Evolutionary conservation across 2,329 filamentous ascomycete species (phyloP), one percentile per base, ranked within the genome.

Genomic region (Colletotrichum tropicicola): DNA sequence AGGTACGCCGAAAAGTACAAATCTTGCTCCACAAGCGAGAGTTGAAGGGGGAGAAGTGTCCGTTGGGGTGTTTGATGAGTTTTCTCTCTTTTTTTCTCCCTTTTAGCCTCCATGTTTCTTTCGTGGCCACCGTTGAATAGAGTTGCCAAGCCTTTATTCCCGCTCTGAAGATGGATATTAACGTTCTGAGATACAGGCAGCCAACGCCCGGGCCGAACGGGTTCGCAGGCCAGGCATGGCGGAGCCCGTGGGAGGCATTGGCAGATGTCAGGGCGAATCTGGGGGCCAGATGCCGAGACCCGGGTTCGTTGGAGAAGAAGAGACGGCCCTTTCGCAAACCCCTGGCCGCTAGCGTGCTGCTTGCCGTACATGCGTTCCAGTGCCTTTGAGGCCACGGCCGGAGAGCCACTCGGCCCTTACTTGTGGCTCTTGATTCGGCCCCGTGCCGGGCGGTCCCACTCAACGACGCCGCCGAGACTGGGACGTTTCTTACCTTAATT

Each of bases 391-490:
- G 21, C 10, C 28, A 37, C 53, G 45, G 53, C 59, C 28, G 45
- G 47, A 37, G 59, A 43, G 21, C 21, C 32, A 43, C 32, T 61
- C 52, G 52, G 59, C 17, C 32, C 45, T 52, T 19, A n/a, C 17
- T 47, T 47, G 27, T 48, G 39, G 51, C n/a, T 35, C 37, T n/a
- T n/a, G n/a, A 48, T 55, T 55, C 49, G 61, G 61, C 49, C 61
- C 61, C 57, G 57, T 55, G 28, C 43, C 57, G 41, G 44, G 23
- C n/a, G n/a, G 27, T n/a, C 28, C 43, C 61, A 61, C 49, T 41
- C 13, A 23, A 49, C 53, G 52, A 51, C 30, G 15, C 17, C 23
- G 43, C 55, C 60, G 60, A 64, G 55, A n/a, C n/a, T n/a, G n/a
- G n/a, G n/a, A n/a, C n/a, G 28, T 30, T 27, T 43, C 12, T 12